Percentiles rank a stretch among this genome's conserved stretches.
These are phyloP conservation scores for Saturnispora mendoncae DNA, from an alignment of 805 yeast species.

Conservation along the genomic window DNA sequence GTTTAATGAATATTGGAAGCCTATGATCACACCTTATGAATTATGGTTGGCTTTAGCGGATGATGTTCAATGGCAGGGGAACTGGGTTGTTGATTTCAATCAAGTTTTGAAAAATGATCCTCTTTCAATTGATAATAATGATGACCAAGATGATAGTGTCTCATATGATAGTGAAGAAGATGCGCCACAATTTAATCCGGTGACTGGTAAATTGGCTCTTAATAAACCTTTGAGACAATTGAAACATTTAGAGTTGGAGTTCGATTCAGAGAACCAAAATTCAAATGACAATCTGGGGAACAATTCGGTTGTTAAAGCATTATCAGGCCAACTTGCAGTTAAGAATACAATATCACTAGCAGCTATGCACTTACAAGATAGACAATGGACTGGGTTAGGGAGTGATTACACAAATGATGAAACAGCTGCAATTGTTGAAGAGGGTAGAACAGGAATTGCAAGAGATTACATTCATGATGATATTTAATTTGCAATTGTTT, in stretches of 20 bases:
- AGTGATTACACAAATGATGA: slow-evolving; percentile 51
- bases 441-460: slow-evolving; percentile 84
- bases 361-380: slow-evolving; percentile 60
- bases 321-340: slow-evolving; percentile 53
- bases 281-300: slow-evolving; percentile 19
- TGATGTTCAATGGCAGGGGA: slow-evolving; percentile 83
- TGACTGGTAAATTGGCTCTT: slow-evolving; percentile 66
- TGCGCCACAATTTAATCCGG: slow-evolving; percentile 81
- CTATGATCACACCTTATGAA: slow-evolving; percentile 92
- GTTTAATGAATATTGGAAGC: slow-evolving; percentile 73
- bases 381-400: slow-evolving; percentile 86
- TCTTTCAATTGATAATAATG: slow-evolving; percentile 19
- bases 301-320: slow-evolving; percentile 41
- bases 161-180: slow-evolving; percentile 38
- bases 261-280: slow-evolving; percentile 26
- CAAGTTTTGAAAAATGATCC: slow-evolving; percentile 38
- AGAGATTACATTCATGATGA: slow-evolving; percentile 50
- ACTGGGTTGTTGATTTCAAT: slow-evolving; percentile 78
- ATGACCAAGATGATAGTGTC: slow-evolving; percentile 6
- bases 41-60: slow-evolving; percentile 68
- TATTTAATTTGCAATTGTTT: background rate
- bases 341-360: slow-evolving; percentile 83
- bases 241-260: slow-evolving; percentile 56
- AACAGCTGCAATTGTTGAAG: slow-evolving; percentile 74
- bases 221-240: slow-evolving; percentile 68